Percentiles rank a stretch among this genome's conserved stretches.
phyloP scores from a whole-genome alignment of 2,329 filamentous ascomycete species.

The Fonsecaea pedrosoi region DNA sequence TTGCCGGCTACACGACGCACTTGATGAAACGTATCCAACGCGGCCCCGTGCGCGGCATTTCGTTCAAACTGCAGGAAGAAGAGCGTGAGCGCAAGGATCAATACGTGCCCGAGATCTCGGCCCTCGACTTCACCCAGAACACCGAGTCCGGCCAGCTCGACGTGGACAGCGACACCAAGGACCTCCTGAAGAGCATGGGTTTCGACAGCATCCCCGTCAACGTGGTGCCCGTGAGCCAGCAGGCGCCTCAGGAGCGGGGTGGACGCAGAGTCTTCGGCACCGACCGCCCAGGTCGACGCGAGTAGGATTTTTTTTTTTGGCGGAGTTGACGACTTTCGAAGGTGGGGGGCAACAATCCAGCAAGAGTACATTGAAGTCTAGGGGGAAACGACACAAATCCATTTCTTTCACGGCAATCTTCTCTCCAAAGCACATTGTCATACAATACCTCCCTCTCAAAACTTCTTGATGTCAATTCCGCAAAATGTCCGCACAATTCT shows the following conservation, averaged over 20 bases:
- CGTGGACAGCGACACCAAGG: slow-evolving; percentile 97
- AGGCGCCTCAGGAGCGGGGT: slow-evolving; percentile 74
- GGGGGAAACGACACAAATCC: background rate
- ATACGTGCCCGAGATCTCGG: slow-evolving; percentile 98
- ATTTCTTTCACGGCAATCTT: too few relatives aligned
- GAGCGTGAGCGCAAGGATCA: slow-evolving; percentile 99
- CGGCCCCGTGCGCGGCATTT: slow-evolving; percentile 98
- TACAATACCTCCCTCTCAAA: too few relatives aligned
- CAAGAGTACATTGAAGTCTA: background rate
- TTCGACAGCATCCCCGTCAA: slow-evolving; percentile 98
- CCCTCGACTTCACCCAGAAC: slow-evolving; percentile 96
- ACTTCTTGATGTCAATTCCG: background rate
- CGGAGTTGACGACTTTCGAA: background rate
- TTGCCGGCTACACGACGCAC: slow-evolving; percentile 98
- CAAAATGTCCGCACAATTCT: background rate
- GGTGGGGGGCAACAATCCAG: background rate
- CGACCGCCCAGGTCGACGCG: slow-evolving; percentile 35
- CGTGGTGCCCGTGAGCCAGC: slow-evolving; percentile 87
- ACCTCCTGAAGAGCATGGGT: slow-evolving; percentile 98
- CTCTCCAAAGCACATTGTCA: too few relatives aligned
- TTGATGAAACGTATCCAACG: slow-evolving; percentile 99
- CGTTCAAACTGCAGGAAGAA: slow-evolving; percentile 99
- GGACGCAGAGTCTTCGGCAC: slow-evolving; percentile 54
- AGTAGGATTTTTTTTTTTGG: slow-evolving; percentile 16
- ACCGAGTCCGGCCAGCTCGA: slow-evolving; percentile 92